Conservation (phyloP, 331 rosid species). For the Saraca asoca region DNA sequence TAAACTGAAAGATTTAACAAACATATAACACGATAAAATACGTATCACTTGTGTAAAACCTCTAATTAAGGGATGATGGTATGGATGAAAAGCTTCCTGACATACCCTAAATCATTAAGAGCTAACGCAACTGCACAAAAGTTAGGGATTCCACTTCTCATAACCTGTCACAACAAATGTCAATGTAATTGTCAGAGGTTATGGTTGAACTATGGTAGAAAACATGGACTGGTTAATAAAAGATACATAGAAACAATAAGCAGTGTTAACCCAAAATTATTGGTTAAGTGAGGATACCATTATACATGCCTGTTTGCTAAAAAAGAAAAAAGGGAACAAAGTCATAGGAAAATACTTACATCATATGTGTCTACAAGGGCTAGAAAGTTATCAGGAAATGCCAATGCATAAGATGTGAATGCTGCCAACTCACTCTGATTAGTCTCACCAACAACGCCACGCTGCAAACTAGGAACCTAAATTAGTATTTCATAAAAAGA, state of each 20-base stretch:
- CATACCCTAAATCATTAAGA: slow-evolving; percentile 87
- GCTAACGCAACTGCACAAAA: slow-evolving; percentile 96
- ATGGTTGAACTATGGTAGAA: slow-evolving; percentile 9
- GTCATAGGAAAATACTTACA: slow-evolving; percentile 52
- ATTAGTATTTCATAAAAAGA: slow-evolving; percentile 12
- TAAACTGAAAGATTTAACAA: slow-evolving; percentile 14
- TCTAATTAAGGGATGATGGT: slow-evolving; percentile 26
- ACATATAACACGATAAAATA: not conserved
- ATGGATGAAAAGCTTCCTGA: slow-evolving; percentile 25
- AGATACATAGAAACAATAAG: slow-evolving; percentile 16
- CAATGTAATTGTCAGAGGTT: slow-evolving; percentile 20
- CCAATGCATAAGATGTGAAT: slow-evolving; percentile 89
- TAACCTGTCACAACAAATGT: slow-evolving; percentile 60
- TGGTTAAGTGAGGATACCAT: slow-evolving; percentile 16
- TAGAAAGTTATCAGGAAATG: slow-evolving; percentile 81
- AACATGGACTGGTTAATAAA: slow-evolving; percentile 25
- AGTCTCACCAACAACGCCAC: slow-evolving; percentile 75
- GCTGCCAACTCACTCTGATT: slow-evolving; percentile 95
- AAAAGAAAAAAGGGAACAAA: slow-evolving; percentile 15
- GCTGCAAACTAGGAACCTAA: slow-evolving; percentile 53
- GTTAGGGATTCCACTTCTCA: slow-evolving; percentile 94
- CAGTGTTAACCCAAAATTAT: slow-evolving; percentile 23
- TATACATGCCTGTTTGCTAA: slow-evolving; percentile 11
- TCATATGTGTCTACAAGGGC: slow-evolving; percentile 97
- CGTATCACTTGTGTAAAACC: slow-evolving; percentile 14